These are phyloP conservation scores for Podaxis sp. DNA, from an alignment of 768 basidiomycete genomes.

Conservation along the genomic window DNA sequence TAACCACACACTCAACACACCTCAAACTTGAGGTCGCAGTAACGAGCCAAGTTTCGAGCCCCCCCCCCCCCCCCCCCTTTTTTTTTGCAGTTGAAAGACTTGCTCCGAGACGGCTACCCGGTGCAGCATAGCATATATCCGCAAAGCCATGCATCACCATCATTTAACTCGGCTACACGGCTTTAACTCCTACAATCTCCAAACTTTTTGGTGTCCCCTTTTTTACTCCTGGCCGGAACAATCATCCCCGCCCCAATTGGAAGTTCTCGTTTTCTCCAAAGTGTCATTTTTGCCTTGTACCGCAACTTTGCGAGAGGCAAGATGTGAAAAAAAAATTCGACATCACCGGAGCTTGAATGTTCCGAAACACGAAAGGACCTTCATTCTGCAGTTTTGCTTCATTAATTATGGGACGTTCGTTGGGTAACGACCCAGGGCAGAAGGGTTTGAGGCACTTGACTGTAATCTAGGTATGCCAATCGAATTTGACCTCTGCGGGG, in stretches of 20 bases:
- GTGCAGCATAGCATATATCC: neutral
- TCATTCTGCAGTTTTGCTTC: neutral
- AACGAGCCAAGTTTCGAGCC: neutral
- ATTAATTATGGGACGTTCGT: neutral
- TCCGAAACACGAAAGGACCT: neutral
- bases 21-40: neutral
- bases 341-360: neutral
- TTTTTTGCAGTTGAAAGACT: neutral
- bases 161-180: neutral
- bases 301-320: neutral
- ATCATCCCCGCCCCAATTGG: neutral
- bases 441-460: neutral
- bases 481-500: neutral
- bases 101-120: constrained; percentile 4
- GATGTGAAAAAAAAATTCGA: neutral
- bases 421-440: neutral
- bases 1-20: neutral
- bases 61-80: neutral
- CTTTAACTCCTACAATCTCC: neutral
- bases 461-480: neutral
- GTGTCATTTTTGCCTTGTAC: neutral
- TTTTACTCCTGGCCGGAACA: neutral
- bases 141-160: neutral
- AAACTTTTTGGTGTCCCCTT: neutral
- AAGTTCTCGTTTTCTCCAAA: neutral